Base-by-base conservation (phyloP, 176 grass and related monocot genomes). In the Carex kokanica region DNA sequence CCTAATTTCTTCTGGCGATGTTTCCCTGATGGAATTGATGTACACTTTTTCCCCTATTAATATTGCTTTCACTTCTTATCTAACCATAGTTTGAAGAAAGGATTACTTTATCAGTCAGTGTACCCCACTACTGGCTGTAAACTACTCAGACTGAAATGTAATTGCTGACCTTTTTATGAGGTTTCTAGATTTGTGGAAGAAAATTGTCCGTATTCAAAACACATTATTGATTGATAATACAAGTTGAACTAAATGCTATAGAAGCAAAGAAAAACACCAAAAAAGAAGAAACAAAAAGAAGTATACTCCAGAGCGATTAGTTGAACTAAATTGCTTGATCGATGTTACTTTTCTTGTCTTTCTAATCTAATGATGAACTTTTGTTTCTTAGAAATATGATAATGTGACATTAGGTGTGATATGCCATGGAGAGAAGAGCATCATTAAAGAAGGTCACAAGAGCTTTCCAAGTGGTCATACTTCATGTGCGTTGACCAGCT, bases 1-100 rank as follows among this genome's bases (percentile, higher is more conserved):
- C 90, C 92, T 81, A 85, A 94, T 94, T 94, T 94, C 86, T 94
- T 92, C 59, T 94, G 93, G 93, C 93, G 86, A 1, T 94, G 93
- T 78, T 94, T 94, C 78, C 92, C 93, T 62, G 88, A 94, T 58
- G 93, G 93, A 84, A 56, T 62, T 34, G 67, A 69, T 83, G 93
- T 94, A 84, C 24, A 17, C 8, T 60, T 78, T 57, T 60, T 51
- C 17, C 38, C 29, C 3, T 51, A 2, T 67, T 51, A 65, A 65
- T 31, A n/a, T n/a, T n/a, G 23, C 31, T 52, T 82, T 51, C 13
- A 31, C 27, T 31, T 65, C 27, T 27, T 27, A 27, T 27, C 24
- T 29, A 31, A 53, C 2, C 67, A 43, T 32, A 77, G 55, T 71
- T 32, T 14, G 5, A 55, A 74, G 32, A 68, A 61, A 43, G 29